Conservation (phyloP, 345 rosid genomes). For the Hypericum androsaemum region DNA sequence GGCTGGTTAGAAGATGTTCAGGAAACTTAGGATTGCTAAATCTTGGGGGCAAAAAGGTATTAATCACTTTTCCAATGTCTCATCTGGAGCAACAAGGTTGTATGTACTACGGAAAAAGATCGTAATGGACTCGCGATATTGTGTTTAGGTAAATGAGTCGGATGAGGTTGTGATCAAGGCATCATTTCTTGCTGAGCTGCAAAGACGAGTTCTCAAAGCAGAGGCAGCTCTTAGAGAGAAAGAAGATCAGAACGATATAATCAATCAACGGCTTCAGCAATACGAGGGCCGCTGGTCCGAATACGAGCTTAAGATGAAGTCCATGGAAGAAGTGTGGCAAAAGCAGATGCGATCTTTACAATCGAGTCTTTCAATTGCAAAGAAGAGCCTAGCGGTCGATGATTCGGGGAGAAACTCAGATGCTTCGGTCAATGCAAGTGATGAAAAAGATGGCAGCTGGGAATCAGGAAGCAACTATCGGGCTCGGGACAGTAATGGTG, state of each 20-base stretch:
- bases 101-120: too few species aligned
- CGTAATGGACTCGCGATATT: not conserved
- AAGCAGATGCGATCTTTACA: slow-evolving; percentile 96
- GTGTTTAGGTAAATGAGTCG: slow-evolving; percentile 42
- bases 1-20: slow-evolving; percentile 90
- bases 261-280: slow-evolving; percentile 89
- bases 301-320: slow-evolving; percentile 89
- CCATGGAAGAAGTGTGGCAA: slow-evolving; percentile 99
- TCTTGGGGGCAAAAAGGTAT: slow-evolving; percentile 53
- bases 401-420: slow-evolving; percentile 83
- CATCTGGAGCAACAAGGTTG: too few species aligned
- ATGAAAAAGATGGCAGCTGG: slow-evolving; percentile 57
- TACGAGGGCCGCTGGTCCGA: slow-evolving; percentile 96
- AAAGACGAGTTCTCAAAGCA: slow-evolving; percentile 81
- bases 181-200: slow-evolving; percentile 79
- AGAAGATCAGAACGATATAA: slow-evolving; percentile 93
- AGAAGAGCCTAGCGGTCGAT: slow-evolving; percentile 83
- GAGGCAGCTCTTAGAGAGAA: slow-evolving; percentile 82
- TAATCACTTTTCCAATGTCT: not conserved
- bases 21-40: slow-evolving; percentile 56
- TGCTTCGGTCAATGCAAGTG: slow-evolving; percentile 81
- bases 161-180: slow-evolving; percentile 86
- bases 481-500: slow-evolving; percentile 59
- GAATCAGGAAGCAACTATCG: slow-evolving; percentile 49
- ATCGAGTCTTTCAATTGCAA: slow-evolving; percentile 92